Percentiles rank a stretch among this genome's conserved stretches.
Conservation (phyloP, 1,284 basidiomycete species). For the Ceratobasidium sp. region DNA sequence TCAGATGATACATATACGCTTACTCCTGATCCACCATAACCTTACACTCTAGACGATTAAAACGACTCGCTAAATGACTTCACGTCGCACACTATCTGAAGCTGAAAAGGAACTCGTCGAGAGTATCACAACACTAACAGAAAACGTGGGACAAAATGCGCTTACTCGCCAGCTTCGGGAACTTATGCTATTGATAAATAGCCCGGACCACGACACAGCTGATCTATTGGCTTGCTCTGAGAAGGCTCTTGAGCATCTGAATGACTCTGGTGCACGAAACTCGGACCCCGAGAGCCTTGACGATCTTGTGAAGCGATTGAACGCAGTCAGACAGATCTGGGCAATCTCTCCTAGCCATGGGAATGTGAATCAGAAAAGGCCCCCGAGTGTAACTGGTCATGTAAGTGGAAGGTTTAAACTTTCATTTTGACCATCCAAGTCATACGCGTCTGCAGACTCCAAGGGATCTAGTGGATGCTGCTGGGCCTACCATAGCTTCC, state of each 20-base stretch:
- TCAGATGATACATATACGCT: no score
- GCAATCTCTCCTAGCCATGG: background rate
- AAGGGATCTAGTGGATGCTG: background rate
- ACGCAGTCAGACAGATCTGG: background rate
- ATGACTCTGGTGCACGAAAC: background rate
- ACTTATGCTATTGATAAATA: background rate
- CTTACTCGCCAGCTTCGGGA: constrained; percentile 4
- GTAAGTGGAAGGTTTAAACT: background rate
- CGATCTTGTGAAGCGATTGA: background rate
- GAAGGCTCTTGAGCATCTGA: background rate
- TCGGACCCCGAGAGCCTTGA: background rate
- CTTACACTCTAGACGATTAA: background rate
- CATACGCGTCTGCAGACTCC: background rate
- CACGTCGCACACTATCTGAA: background rate
- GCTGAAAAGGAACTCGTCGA: background rate
- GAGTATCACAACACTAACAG: background rate
- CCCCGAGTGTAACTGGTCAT: background rate
- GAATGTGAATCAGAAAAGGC: no score
- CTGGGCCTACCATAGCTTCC: background rate
- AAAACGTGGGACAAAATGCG: background rate
- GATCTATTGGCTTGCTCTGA: constrained; percentile 8
- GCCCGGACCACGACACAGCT: constrained; percentile 1
- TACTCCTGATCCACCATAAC: no score
- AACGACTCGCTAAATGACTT: background rate
- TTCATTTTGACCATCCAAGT: background rate